Conservation (phyloP, 2,329 filamentous ascomycete species). For the Tolypocladium inflatum region DNA sequence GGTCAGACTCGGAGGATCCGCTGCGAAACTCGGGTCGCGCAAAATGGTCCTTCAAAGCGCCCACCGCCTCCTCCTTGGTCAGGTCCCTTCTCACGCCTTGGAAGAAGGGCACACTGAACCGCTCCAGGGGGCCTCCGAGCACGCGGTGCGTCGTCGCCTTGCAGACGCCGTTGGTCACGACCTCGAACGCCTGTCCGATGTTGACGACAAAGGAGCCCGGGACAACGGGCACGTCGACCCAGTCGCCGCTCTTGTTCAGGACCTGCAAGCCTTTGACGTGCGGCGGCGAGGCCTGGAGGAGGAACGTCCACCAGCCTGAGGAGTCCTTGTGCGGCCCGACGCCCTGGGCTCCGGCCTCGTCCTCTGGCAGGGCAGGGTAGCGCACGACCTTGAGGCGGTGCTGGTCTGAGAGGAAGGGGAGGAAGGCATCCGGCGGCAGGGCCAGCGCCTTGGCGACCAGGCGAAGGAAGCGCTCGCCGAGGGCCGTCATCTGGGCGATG, state of each 20-base stretch:
- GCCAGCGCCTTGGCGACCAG: slow-evolving; percentile 46
- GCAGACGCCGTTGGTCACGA: slow-evolving; percentile 42
- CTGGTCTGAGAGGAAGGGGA: slow-evolving; percentile 22
- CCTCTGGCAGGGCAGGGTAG: slow-evolving; percentile 11
- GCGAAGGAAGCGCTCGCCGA: slow-evolving; percentile 44
- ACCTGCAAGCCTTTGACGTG: slow-evolving; percentile 40
- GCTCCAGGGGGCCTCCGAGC: slow-evolving; percentile 19
- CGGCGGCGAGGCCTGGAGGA: slow-evolving; percentile 42
- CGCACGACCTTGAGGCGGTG: neutral
- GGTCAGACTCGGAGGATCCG: neutral
- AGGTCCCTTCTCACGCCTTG: slow-evolving; percentile 41
- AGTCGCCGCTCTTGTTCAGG: slow-evolving; percentile 34
- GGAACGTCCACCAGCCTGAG: slow-evolving; percentile 51
- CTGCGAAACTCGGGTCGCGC: neutral
- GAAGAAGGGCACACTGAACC: slow-evolving; percentile 36
- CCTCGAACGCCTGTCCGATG: slow-evolving; percentile 49
- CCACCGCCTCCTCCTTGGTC: slow-evolving; percentile 9
- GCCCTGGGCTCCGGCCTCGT: slow-evolving; percentile 29
- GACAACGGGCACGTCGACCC: slow-evolving; percentile 40
- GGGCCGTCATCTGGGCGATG: slow-evolving; percentile 36
- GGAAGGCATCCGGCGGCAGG: slow-evolving; percentile 37
- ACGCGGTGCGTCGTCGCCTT: slow-evolving; percentile 42
- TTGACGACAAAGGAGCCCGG: slow-evolving; percentile 45
- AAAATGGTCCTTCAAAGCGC: neutral
- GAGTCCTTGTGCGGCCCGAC: slow-evolving; percentile 55